Percentiles rank a stretch among this genome's conserved stretches.
Conservation (phyloP, 148 eudicot species). For the Linanthus parryae region DNA sequence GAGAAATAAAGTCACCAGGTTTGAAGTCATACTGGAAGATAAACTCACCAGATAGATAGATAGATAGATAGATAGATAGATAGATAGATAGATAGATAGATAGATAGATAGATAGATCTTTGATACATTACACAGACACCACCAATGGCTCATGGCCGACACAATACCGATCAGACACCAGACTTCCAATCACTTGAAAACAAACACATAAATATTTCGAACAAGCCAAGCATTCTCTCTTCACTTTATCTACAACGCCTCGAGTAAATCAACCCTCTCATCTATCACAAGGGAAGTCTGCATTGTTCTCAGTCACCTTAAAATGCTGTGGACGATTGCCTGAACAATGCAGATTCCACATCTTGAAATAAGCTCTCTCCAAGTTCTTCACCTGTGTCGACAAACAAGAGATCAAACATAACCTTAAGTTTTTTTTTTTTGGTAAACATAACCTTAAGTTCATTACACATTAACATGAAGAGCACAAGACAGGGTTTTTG, state of each 20-base stretch:
- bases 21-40: too few species aligned
- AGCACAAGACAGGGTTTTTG: neutral
- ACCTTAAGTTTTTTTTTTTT: neutral
- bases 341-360: conserved; percentile 86
- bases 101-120: too few species aligned
- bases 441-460: neutral
- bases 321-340: conserved; percentile 78
- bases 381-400: conserved; percentile 66
- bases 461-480: neutral
- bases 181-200: too few species aligned
- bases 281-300: conserved; percentile 60
- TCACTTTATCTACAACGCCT: conserved; percentile 26
- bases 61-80: too few species aligned
- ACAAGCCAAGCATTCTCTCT: conserved; percentile 19
- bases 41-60: too few species aligned
- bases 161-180: too few species aligned
- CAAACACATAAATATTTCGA: too few species aligned
- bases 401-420: neutral
- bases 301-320: conserved; percentile 69
- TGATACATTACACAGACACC: too few species aligned
- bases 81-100: too few species aligned
- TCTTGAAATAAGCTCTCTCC: conserved; percentile 78
- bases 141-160: too few species aligned
- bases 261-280: conserved; percentile 17
- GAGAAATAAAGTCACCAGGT: too few species aligned